A percentile compares a stretch with the other conserved stretches of the same genome.
Conservation (phyloP, 2,329 filamentous ascomycete species). For the Alternaria gansuensis region DNA sequence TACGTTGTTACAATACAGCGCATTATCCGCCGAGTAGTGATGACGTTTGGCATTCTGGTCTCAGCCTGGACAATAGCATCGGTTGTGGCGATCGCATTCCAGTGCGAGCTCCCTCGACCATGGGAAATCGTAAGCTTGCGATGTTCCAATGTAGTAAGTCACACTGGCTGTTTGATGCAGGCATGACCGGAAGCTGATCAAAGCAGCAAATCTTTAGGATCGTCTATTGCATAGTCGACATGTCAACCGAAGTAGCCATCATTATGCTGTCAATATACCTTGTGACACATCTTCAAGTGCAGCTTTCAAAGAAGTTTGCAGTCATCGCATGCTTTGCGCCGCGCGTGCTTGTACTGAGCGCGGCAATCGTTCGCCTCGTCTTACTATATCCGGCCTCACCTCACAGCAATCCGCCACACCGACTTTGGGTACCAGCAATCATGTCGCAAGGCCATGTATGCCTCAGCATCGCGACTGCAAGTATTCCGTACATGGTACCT, state of each 20-base stretch:
- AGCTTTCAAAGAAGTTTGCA: constrained; percentile 35
- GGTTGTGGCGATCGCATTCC: constrained; percentile 38
- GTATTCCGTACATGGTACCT: constrained; percentile 47
- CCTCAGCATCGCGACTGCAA: constrained; percentile 44
- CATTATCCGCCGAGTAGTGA: constrained; percentile 31
- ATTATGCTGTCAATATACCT: constrained; percentile 45
- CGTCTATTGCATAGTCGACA: constrained; percentile 47
- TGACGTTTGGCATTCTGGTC: constrained; percentile 37
- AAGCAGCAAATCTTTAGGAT: constrained; percentile 46
- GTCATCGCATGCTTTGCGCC: constrained; percentile 48
- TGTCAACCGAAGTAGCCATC: constrained; percentile 44
- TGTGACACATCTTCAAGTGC: constrained; percentile 40
- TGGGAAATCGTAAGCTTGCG: constrained; percentile 41
- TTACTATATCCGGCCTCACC: constrained; percentile 44
- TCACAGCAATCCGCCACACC: constrained; percentile 36
- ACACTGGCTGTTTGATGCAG: not conserved
- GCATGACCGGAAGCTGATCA: constrained; percentile 23
- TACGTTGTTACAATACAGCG: constrained; percentile 32
- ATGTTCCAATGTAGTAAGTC: constrained; percentile 45
- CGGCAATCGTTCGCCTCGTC: constrained; percentile 41
- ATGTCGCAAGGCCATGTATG: constrained; percentile 43
- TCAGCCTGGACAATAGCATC: constrained; percentile 42
- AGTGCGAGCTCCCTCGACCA: constrained; percentile 44
- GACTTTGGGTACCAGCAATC: constrained; percentile 43
- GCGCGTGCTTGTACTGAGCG: constrained; percentile 39